These are phyloP conservation scores for Microthlaspi erraticum DNA, from an alignment of 345 rosid genomes.

Conservation along the genomic window DNA sequence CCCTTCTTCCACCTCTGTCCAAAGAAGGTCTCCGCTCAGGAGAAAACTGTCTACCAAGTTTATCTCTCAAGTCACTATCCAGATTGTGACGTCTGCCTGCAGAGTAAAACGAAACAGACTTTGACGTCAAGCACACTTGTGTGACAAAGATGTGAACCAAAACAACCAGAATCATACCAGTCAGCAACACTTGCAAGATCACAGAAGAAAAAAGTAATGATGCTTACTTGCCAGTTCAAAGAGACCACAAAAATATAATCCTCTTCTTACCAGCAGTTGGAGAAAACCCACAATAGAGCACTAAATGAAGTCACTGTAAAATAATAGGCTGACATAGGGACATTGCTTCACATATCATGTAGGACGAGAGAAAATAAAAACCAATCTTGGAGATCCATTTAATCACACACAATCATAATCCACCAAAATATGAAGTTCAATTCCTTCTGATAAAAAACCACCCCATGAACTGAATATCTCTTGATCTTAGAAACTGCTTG, in stretches of 20 bases:
- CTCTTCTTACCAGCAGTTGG: conserved; percentile 52
- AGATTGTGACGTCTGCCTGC: conserved; percentile 68
- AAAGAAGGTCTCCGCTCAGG: conserved; percentile 64
- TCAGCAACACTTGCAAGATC: conserved; percentile 27
- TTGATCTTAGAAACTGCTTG: conserved; percentile 45
- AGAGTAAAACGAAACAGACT: conserved; percentile 34
- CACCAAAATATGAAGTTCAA: conserved; percentile 35
- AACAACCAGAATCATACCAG: conserved; percentile 41
- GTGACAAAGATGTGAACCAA: conserved; percentile 30
- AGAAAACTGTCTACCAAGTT: conserved; percentile 75
- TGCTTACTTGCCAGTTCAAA: conserved; percentile 66
- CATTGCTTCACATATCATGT: conserved; percentile 49
- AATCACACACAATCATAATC: conserved; percentile 42
- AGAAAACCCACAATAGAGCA: conserved; percentile 49
- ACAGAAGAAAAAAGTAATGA: conserved; percentile 50
- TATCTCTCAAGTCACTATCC: conserved; percentile 81
- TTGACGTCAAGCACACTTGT: conserved; percentile 43
- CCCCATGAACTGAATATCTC: conserved; percentile 42
- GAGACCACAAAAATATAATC: conserved; percentile 51
- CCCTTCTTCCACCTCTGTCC: conserved; percentile 55
- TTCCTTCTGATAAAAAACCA: conserved; percentile 45
- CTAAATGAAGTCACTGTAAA: conserved; percentile 42
- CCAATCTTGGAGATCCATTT: conserved; percentile 51
- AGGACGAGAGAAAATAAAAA: conserved; percentile 53
- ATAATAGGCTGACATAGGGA: conserved; percentile 45